Evolutionary conservation across 352 stramenopile genomes (phyloP).

Genomic region (Globisporangium parvum): DNA sequence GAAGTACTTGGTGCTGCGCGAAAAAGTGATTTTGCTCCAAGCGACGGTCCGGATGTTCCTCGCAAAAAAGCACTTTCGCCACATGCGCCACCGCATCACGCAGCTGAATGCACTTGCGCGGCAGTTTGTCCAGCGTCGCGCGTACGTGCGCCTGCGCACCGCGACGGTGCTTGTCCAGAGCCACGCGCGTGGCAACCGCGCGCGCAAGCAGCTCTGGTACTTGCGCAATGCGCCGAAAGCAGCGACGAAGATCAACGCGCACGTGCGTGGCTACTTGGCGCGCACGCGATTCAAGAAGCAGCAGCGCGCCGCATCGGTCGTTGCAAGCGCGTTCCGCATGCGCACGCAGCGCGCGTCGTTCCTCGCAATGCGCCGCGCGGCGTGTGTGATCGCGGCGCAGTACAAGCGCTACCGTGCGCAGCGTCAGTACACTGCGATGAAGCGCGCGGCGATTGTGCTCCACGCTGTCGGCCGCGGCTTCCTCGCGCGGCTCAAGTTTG

Average conservation of each 20-base stretch:
- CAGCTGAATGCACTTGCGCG: slow-evolving; percentile 59
- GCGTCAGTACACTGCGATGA: slow-evolving; percentile 65
- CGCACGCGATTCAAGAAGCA: slow-evolving; percentile 64
- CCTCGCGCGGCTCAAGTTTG: slow-evolving; percentile 78
- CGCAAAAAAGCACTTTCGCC: slow-evolving; percentile 42
- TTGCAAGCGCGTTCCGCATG: slow-evolving; percentile 72
- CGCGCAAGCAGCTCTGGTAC: slow-evolving; percentile 62
- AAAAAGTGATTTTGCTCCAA: slow-evolving; percentile 64
- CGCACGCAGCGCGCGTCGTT: slow-evolving; percentile 57
- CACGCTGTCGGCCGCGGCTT: slow-evolving; percentile 77
- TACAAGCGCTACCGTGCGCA: slow-evolving; percentile 67
- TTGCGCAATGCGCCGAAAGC: slow-evolving; percentile 67
- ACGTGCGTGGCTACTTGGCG: slow-evolving; percentile 59
- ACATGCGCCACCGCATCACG: slow-evolving; percentile 55
- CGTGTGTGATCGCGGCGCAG: slow-evolving; percentile 61
- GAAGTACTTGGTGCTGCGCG: slow-evolving; percentile 52
- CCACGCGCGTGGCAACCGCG: slow-evolving; percentile 60
- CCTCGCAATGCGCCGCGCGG: slow-evolving; percentile 49
- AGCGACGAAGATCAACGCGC: slow-evolving; percentile 74
- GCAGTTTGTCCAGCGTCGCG: slow-evolving; percentile 68
- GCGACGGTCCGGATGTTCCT: slow-evolving; percentile 63
- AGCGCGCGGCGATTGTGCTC: slow-evolving; percentile 63
- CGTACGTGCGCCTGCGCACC: slow-evolving; percentile 62
- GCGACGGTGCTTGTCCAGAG: slow-evolving; percentile 69
- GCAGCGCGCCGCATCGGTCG: slow-evolving; percentile 57